A percentile compares a stretch with the other conserved stretches of the same genome.
These are phyloP conservation scores for Neurospora sp. DNA, from an alignment of 495 filamentous ascomycete genomes.

Conservation along the genomic window DNA sequence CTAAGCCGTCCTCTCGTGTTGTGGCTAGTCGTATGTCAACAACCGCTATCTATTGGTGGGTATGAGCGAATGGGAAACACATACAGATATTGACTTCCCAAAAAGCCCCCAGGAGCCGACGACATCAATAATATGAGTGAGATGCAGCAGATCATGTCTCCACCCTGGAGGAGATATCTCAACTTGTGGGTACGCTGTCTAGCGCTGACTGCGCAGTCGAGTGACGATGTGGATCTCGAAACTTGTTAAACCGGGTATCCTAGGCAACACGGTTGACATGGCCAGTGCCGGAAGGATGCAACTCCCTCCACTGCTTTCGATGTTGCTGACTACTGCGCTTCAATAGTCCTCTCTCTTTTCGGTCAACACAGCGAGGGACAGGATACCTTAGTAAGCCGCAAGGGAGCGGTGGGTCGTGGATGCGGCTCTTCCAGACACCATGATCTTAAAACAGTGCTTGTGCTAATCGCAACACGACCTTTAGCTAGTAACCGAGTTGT, in stretches of 20 bases:
- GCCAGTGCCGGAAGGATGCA: not conserved
- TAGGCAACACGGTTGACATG: not conserved
- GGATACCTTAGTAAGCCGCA: not conserved
- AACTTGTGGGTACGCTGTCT: not conserved
- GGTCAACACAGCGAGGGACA: not conserved
- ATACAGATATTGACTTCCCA: not conserved
- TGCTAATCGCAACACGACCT: not conserved
- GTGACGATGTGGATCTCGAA: not conserved
- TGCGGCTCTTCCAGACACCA: not conserved
- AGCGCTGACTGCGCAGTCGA: not conserved
- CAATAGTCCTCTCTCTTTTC: not conserved
- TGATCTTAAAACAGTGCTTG: not conserved
- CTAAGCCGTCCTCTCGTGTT: not conserved
- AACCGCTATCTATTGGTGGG: not conserved
- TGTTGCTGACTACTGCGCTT: not conserved
- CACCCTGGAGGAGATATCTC: not conserved
- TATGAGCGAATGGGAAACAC: not conserved
- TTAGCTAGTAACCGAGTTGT: slow-evolving; percentile 5
- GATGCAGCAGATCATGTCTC: not conserved
- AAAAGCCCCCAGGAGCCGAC: not conserved
- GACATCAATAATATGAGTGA: not conserved
- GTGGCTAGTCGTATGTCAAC: not conserved
- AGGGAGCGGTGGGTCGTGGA: not conserved
- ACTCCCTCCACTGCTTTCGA: not conserved
- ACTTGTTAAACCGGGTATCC: not conserved